Base-by-base conservation (phyloP, 2,329 filamentous ascomycete genomes). In the Penicillium sp. region DNA sequence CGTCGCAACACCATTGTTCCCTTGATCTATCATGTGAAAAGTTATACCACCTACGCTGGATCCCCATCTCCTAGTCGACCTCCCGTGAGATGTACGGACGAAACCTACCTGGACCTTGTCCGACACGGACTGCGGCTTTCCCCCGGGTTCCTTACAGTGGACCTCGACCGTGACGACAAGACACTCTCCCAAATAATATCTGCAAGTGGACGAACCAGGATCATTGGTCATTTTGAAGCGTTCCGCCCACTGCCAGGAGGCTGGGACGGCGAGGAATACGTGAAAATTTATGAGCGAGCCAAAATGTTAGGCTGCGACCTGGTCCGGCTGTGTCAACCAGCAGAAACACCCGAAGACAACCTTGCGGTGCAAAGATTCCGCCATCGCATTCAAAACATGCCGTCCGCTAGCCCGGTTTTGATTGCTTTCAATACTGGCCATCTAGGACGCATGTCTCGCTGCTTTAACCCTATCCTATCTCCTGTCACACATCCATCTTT, bases 361-460 rank as follows among this genome's bases (percentile, higher is more conserved):
- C 79, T 83, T 42, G 78, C 79, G 3, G 75, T 86, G 13, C 74
- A 79, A 28, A 72, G 74, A 10, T 75, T 87, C 25, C 77, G 78
- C 50, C 73, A 76, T 30, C 72, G 74, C 13, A 71, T 82, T 4
- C 69, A 72, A 39, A 67, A 67, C 11, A 62, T 77, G 3, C 66
- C 71, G 0, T 71, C 72, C 0, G 68, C 71, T 0, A 69, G 69
- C 5, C 66, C 82, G 12, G 80, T 83, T 0, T 50, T 87, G 1
- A 80, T 85, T 18, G 77, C 80, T 9, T 87, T 84, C 67, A 87
- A 87, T 57, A 82, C 81, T 0, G 85, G 84, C 0, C 66, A 72
- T 6, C 68, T 80, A 4, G 86, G 86, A 0, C 77, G 83, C 35
- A 76, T 79, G 40, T 89, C 86, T 0, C 79, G 80, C 22, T 84